phyloP scores from a whole-genome alignment of 2,329 filamentous ascomycete genomes.

The Shiraia bambusicola region DNA sequence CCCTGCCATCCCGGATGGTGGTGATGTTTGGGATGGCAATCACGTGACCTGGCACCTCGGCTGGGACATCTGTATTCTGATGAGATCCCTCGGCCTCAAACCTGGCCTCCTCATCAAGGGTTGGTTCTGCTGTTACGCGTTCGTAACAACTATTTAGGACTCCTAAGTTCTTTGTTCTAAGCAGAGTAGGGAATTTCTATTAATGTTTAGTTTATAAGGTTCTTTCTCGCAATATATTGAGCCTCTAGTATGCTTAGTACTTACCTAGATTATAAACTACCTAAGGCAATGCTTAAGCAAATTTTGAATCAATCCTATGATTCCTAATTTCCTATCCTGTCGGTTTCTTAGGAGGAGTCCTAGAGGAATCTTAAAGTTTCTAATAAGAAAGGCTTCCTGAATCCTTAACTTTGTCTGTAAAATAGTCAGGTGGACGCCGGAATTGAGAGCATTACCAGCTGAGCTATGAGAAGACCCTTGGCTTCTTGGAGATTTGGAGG shows the following conservation, averaged over 20 bases:
- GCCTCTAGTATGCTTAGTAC: conserved; percentile 1
- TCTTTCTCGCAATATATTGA: not conserved
- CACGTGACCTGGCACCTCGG: too few species aligned
- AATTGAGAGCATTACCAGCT: not conserved
- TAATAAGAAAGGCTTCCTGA: conserved; percentile 1
- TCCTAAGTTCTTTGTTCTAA: not conserved
- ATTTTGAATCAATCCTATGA: not conserved
- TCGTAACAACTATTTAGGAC: too few species aligned
- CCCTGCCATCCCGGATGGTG: too few species aligned
- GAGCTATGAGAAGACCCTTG: conserved; percentile 1
- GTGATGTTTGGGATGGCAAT: too few species aligned
- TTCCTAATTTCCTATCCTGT: not conserved
- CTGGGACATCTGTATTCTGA: too few species aligned
- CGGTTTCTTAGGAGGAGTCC: not conserved
- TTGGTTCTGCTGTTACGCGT: too few species aligned
- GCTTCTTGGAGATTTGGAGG: conserved; percentile 1
- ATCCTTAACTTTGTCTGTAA: not conserved
- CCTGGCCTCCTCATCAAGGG: too few species aligned
- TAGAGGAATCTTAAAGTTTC: not conserved
- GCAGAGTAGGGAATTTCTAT: not conserved
- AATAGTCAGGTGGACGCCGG: not conserved
- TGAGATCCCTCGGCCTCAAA: too few species aligned
- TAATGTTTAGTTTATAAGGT: conserved; percentile 1
- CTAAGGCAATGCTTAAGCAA: not conserved
- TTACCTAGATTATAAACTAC: not conserved